phyloP scores from a whole-genome alignment of 345 rosid genomes.

The Physaria fendleri region DNA sequence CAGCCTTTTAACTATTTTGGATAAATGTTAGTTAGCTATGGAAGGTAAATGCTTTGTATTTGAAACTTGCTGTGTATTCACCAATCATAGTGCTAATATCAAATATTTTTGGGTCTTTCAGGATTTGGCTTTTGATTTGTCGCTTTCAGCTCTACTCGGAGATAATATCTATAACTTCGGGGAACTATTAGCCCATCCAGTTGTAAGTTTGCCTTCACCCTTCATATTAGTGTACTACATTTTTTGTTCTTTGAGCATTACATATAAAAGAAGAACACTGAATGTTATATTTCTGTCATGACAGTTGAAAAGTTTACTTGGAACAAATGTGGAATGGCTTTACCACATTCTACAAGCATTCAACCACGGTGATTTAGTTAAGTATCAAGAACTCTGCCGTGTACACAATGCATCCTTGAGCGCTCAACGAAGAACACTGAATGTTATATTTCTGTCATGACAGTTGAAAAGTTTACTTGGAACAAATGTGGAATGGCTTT shows the following conservation, averaged over 20 bases:
- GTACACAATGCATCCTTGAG: constrained; percentile 73
- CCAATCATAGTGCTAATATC: background rate
- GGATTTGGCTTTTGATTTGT: constrained; percentile 97
- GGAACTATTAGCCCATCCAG: constrained; percentile 95
- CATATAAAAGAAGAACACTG: background rate
- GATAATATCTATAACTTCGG: constrained; percentile 97
- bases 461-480: too few relatives aligned
- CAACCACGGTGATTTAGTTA: constrained; percentile 74
- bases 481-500: too few relatives aligned
- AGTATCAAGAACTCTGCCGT: constrained; percentile 73
- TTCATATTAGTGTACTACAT: background rate
- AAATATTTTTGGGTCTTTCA: constrained; percentile 18
- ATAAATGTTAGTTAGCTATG: background rate
- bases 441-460: too few relatives aligned
- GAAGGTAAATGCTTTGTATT: too few relatives aligned
- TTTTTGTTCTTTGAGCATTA: background rate
- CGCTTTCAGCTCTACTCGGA: constrained; percentile 92
- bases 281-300: constrained; percentile 7
- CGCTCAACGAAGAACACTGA: too few relatives aligned
- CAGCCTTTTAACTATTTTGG: background rate
- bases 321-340: constrained; percentile 90
- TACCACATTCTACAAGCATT: constrained; percentile 92
- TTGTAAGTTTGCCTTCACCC: constrained; percentile 41
- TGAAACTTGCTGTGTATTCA: background rate
- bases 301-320: constrained; percentile 82